Evolutionary conservation across 148 eudicot genomes (phyloP), one percentile per base, ranked within the genome.

Genomic region (Polygonum maritimum): DNA sequence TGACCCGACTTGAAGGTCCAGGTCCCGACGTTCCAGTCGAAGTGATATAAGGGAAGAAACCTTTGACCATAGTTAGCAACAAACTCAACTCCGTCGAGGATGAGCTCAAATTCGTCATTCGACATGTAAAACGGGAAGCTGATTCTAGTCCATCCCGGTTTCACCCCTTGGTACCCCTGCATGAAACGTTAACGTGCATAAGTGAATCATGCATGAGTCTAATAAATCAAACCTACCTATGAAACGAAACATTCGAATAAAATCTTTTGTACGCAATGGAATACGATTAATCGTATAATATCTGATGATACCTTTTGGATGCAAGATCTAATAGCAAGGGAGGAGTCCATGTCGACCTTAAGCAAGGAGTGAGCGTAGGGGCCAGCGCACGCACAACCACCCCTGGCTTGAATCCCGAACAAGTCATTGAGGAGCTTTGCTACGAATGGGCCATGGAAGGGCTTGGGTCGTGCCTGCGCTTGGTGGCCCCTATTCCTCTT

Each of bases 311-410:
- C 90, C 92, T 76, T 79, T 52, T 80, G 14, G 18, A 89, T 79
- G 41, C 67, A 75, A 11, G 87, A 82, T 84, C 80, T 73, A 39
- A 84, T 58, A 35, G 84, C 93, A 40, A 85, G 80, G 3, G 93
- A 89, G 9, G 48, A 71, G 19, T 58, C 35, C 49, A 78, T 76
- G 65, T 84, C 87, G 15, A 89, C 73, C 3, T 82, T 69, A 41
- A 87, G 90, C 81, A 89, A 67, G 18, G 39, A 40, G n/a, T 89
- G 93, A 33, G 78, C 89, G 54, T 89, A 89, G 4, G 93, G 90
- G 11, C 90, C 93, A 8, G 93, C 93, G 76, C 93, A 89, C 47
- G 89, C 85, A 77, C 92, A 89, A 5, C 92, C 92, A 18, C 90
- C 92, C 47, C 92, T 81, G 33, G 92, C 90, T 80, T 89, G 92